Conservation (phyloP, 2,329 filamentous ascomycete species). For the Pseudocercospora pini-densiflorae region DNA sequence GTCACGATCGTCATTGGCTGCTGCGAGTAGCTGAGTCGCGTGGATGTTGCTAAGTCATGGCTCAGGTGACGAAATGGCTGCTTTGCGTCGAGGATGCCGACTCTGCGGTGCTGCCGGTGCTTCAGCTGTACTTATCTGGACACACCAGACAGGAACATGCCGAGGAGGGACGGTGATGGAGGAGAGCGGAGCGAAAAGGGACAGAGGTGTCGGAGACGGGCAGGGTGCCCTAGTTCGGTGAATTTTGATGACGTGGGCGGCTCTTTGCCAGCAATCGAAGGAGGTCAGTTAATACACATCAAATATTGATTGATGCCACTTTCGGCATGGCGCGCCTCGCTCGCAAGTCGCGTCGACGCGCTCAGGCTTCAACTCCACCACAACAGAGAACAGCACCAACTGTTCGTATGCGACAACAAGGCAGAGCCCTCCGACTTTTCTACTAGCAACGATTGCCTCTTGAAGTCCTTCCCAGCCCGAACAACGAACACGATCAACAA, state of each 20-base stretch:
- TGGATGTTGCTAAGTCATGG: slow-evolving; percentile 5
- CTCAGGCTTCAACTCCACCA: slow-evolving; percentile 8
- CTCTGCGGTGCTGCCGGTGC: slow-evolving; percentile 11
- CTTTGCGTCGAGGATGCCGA: not conserved
- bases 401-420: not conserved
- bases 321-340: not conserved
- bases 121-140: not conserved
- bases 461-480: not conserved
- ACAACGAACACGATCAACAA: not conserved
- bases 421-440: not conserved
- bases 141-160: not conserved
- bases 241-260: not conserved
- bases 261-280: not conserved
- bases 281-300: not conserved
- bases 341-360: too few relatives aligned
- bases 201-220: not conserved
- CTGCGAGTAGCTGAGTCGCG: slow-evolving; percentile 9
- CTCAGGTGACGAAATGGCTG: slow-evolving; percentile 6
- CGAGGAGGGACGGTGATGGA: not conserved
- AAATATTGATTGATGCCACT: not conserved
- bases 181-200: not conserved
- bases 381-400: slow-evolving; percentile 10
- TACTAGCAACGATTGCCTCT: not conserved
- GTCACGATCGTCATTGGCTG: slow-evolving; percentile 3
- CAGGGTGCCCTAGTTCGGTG: not conserved